These are phyloP conservation scores for Melanomma pulvis-pyrius DNA, from an alignment of 495 filamentous ascomycete species.

Conservation along the genomic window DNA sequence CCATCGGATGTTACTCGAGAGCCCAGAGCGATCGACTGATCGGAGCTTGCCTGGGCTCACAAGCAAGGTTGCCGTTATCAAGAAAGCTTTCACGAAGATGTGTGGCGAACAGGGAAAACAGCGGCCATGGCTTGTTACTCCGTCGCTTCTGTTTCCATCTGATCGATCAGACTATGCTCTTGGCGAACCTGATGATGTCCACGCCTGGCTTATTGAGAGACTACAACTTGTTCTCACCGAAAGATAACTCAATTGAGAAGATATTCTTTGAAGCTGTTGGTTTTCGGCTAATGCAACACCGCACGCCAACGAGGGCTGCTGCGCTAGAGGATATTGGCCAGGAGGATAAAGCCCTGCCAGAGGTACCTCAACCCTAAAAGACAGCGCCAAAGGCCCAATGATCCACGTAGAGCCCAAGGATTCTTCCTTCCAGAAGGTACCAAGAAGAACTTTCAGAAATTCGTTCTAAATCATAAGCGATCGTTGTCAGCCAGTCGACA, in stretches of 20 bases:
- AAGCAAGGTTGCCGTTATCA: background rate
- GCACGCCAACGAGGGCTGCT: too few species aligned
- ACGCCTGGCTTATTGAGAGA: background rate
- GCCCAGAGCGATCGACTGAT: background rate
- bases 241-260: background rate
- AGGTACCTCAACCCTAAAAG: background rate
- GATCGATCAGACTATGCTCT: background rate
- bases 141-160: background rate
- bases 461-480: too few species aligned
- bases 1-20: constrained; percentile 1
- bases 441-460: too few species aligned
- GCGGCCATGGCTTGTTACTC: background rate
- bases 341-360: background rate
- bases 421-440: background rate
- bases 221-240: background rate
- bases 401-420: background rate
- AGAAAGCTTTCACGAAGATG: background rate
- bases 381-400: background rate
- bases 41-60: background rate
- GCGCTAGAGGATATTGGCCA: background rate
- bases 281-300: too few species aligned
- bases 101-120: background rate
- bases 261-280: too few species aligned
- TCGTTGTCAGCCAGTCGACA: background rate
- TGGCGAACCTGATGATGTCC: background rate